phyloP scores from a whole-genome alignment of 768 basidiomycete species.

The Pleurotus djamor region DNA sequence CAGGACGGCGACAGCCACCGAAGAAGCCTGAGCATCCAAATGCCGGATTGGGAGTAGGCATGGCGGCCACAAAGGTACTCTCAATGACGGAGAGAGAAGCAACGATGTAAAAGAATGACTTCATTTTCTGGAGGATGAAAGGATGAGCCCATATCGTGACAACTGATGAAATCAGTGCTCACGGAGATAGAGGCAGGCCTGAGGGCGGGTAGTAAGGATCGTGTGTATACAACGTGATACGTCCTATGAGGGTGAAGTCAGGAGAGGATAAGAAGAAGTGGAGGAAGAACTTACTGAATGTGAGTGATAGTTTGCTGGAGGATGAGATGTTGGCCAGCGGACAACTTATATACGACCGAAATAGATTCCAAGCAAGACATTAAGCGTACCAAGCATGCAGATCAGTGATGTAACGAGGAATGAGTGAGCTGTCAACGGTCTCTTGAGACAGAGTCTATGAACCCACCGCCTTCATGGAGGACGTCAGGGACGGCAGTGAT shows the following conservation, averaged over 20 bases:
- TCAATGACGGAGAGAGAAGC: background rate
- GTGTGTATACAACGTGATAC: background rate
- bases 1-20: conserved; percentile 4
- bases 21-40: background rate
- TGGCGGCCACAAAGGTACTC: background rate
- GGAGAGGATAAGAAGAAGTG: background rate
- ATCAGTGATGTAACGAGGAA: background rate
- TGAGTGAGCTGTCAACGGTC: background rate
- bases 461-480: background rate
- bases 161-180: background rate
- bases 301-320: background rate
- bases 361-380: background rate
- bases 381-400: background rate
- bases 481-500: background rate
- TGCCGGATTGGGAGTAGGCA: conserved; percentile 1
- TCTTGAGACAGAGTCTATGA: background rate
- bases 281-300: background rate
- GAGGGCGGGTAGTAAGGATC: background rate
- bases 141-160: background rate
- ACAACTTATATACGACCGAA: background rate
- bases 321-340: background rate
- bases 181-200: background rate
- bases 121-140: background rate
- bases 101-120: conserved; percentile 4
- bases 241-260: background rate